These are phyloP conservation scores for Colletotrichum lentis DNA, from an alignment of 2,329 filamentous ascomycete genomes.

Conservation along the genomic window DNA sequence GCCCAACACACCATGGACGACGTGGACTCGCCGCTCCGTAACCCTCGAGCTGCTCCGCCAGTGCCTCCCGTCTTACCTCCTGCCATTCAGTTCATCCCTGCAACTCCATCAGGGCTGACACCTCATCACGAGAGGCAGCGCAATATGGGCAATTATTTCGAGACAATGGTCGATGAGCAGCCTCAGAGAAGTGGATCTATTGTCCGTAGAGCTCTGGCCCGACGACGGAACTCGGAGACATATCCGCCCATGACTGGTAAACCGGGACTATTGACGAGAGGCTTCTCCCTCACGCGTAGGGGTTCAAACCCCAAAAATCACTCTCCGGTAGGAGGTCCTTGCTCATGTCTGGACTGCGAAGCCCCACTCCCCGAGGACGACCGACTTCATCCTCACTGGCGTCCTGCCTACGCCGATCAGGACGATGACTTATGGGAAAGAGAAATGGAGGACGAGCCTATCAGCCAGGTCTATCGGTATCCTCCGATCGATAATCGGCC, in stretches of 20 bases:
- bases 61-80: constrained; percentile 58
- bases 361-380: constrained; percentile 60
- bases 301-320: constrained; percentile 42
- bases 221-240: constrained; percentile 55
- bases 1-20: constrained; percentile 59
- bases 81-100: constrained; percentile 67
- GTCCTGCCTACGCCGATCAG: constrained; percentile 58
- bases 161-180: constrained; percentile 53
- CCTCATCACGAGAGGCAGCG: constrained; percentile 62
- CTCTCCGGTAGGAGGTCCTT: constrained; percentile 45
- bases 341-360: constrained; percentile 55
- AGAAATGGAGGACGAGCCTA: constrained; percentile 47
- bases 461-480: constrained; percentile 56
- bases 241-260: constrained; percentile 52
- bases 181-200: constrained; percentile 59
- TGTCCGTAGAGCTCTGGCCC: constrained; percentile 62
- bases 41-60: constrained; percentile 65
- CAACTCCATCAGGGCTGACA: constrained; percentile 68
- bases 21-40: constrained; percentile 68
- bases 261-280: constrained; percentile 57
- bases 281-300: constrained; percentile 61
- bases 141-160: constrained; percentile 63
- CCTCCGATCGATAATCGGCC: constrained; percentile 60
- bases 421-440: constrained; percentile 47
- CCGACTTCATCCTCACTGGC: constrained; percentile 69